These are phyloP conservation scores for Talaromyces rugulosus DNA, from an alignment of 2,329 filamentous ascomycete genomes.

Conservation along the genomic window DNA sequence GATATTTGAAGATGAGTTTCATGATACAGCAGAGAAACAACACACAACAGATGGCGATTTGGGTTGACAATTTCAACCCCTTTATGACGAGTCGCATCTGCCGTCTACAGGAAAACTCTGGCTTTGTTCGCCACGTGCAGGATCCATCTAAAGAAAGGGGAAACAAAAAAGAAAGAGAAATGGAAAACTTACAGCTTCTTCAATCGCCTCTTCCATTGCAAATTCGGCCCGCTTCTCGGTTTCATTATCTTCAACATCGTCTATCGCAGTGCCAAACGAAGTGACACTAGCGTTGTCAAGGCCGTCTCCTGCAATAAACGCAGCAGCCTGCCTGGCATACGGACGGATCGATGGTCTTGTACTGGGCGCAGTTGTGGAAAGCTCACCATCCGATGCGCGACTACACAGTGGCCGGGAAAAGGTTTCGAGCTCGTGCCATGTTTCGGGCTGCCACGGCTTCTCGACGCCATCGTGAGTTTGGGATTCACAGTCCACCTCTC, in stretches of 20 bases:
- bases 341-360: conserved; percentile 12
- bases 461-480: neutral
- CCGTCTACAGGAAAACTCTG: neutral
- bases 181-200: neutral
- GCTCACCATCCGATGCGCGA: conserved; percentile 9
- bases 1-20: neutral
- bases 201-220: neutral
- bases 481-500: neutral
- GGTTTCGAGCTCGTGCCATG: conserved; percentile 2
- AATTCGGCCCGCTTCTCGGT: neutral
- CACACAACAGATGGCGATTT: neutral
- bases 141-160: neutral
- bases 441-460: conserved; percentile 12
- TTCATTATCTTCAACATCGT: neutral
- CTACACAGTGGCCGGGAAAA: neutral
- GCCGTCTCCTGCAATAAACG: conserved; percentile 8
- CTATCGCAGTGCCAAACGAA: neutral
- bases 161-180: neutral
- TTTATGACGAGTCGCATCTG: neutral
- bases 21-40: neutral
- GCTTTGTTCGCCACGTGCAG: neutral
- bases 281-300: neutral
- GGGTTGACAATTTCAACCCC: neutral
- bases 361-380: conserved; percentile 11
- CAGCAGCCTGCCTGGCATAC: conserved; percentile 6